phyloP scores from a whole-genome alignment of 2,329 filamentous ascomycete species.

The Aspergillus awamori region DNA sequence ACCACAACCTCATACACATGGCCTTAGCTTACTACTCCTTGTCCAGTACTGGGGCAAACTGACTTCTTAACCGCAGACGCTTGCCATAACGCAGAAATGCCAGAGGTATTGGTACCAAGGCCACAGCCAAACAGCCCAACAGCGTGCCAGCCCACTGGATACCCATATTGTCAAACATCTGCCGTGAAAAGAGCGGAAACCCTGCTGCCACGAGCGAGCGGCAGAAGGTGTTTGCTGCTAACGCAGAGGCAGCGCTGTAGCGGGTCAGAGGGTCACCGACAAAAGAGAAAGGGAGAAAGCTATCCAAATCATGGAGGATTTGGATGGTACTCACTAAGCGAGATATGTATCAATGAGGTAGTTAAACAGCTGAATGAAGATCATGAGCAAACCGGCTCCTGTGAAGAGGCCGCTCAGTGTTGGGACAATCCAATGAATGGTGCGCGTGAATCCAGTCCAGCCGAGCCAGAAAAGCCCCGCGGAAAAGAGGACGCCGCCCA shows the following conservation, averaged over 20 bases:
- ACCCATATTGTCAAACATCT: conserved; percentile 39
- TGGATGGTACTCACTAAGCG: conserved; percentile 31
- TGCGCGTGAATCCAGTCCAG: conserved; percentile 31
- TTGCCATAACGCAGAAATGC: neutral
- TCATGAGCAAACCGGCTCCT: conserved; percentile 32
- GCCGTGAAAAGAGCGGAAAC: conserved; percentile 38
- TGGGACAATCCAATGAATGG: conserved; percentile 33
- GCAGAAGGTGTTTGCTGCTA: conserved; percentile 39
- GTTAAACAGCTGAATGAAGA: conserved; percentile 35
- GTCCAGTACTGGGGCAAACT: neutral
- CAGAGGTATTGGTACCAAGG: neutral
- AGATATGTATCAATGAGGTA: conserved; percentile 43
- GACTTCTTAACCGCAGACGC: neutral
- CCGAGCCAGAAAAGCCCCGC: conserved; percentile 41
- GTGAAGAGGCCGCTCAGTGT: conserved; percentile 27
- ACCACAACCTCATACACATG: too few species aligned
- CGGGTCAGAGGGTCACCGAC: neutral
- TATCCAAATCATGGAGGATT: neutral
- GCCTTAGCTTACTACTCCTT: neutral
- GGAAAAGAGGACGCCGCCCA: conserved; percentile 36
- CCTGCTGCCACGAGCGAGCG: conserved; percentile 34
- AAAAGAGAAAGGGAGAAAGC: neutral
- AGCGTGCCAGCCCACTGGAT: conserved; percentile 41
- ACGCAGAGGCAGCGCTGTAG: conserved; percentile 35
- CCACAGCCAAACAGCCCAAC: conserved; percentile 34